Evolutionary conservation across 2,329 filamentous ascomycete genomes (phyloP).

Genomic region (Pseudogymnoascus destructans): DNA sequence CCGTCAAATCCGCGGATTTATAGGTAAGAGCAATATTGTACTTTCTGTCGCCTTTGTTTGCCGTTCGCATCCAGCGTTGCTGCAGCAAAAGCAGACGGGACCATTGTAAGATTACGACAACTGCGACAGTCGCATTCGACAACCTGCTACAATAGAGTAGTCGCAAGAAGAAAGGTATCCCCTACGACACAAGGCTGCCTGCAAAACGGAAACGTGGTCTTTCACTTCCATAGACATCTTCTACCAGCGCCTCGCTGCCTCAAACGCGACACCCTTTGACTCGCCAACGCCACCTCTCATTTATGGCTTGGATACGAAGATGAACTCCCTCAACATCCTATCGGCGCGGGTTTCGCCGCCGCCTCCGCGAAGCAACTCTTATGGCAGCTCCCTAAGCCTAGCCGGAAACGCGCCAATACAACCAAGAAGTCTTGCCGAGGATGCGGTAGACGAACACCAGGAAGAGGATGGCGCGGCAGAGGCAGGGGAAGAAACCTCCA

Average conservation of each 20-base stretch:
- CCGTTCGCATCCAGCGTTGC: neutral
- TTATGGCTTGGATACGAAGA: constrained; percentile 49
- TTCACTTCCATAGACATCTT: neutral
- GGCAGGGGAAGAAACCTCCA: constrained; percentile 24
- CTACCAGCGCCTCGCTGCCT: neutral
- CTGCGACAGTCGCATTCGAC: constrained; percentile 6
- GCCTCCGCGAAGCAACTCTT: constrained; percentile 48
- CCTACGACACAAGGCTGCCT: neutral
- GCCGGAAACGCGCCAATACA: neutral
- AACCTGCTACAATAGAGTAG: neutral
- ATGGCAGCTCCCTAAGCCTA: constrained; percentile 29
- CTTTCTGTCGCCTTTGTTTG: constrained; percentile 2
- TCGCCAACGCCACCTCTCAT: constrained; percentile 15
- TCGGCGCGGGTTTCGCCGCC: constrained; percentile 65
- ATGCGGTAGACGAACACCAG: constrained; percentile 29
- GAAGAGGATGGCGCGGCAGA: constrained; percentile 25
- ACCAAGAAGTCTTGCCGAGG: constrained; percentile 21
- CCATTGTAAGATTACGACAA: constrained; percentile 5
- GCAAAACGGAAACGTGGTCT: neutral
- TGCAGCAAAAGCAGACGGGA: neutral
- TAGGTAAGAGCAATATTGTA: neutral
- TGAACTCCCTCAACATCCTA: constrained; percentile 96
- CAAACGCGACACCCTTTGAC: neutral
- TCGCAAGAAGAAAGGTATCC: neutral
- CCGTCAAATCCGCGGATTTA: constrained; percentile 4